Evolutionary conservation across 352 stramenopile genomes (phyloP), one percentile per base, ranked within the genome.

Genomic region (Phytophthora syringae): DNA sequence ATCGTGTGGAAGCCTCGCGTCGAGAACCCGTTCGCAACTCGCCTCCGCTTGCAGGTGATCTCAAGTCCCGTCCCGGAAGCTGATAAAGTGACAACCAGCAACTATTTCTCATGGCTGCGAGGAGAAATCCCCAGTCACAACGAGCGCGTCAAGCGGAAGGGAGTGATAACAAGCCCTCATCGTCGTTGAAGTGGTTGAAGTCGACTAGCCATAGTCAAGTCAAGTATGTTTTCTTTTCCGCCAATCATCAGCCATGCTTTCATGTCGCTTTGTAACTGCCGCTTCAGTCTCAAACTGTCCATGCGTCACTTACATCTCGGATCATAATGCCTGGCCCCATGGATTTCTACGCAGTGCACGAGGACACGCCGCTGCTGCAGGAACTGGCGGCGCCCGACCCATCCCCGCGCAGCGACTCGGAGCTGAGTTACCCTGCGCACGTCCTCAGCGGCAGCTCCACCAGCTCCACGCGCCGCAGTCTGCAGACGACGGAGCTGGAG

Each of bases 401-500:
- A 30, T 76, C 68, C 10, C 68, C 68, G 11, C 56, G 48, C n/a
- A 64, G 56, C 63, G 52, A 72, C 21, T 72, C 47, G 40, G 63
- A 72, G 28, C 39, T 49, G 13, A 40, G 15, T 9, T 76, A 62
- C 39, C 48, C 64, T 1, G 22, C 20, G 16, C 52, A 45, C 5
- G 37, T 36, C 24, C 50, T 40, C 18, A 64, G 56, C 21, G 37
- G 47, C n/a, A n/a, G n/a, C n/a, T n/a, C n/a, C n/a, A n/a, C n/a
- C 10, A 40, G 52, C 36, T 71, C 62, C 3, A 63, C 43, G 9
- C 68, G 57, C 6, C 63, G 60, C 52, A 74, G 51, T 64, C 22
- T 70, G 22, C 72, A 70, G 37, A 70, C 68, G 67, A 90, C 84
- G 18, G 84, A 91, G 60, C 64, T 93, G 48, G 72, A 90, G 58